A percentile compares a stretch with the other conserved stretches of the same genome.
phyloP scores from a whole-genome alignment of 805 yeast genomes.

The Priceomyces carsonii region DNA sequence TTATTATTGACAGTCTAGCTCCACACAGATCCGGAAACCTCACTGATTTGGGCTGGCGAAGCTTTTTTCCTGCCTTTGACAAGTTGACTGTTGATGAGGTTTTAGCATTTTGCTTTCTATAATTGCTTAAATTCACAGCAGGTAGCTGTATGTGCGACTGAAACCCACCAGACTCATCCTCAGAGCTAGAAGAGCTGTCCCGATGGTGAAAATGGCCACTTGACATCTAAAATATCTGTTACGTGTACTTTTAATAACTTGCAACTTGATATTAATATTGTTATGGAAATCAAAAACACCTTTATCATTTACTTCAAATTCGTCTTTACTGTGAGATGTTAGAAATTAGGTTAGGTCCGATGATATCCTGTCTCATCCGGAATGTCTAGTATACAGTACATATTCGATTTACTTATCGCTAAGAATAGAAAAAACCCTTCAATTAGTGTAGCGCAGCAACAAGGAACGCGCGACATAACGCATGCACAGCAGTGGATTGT shows the following conservation, averaged over 20 bases:
- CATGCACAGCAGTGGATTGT: no score
- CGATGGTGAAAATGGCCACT: neutral
- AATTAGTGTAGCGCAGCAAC: no score
- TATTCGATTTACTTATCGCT: no score
- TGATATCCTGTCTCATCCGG: no score
- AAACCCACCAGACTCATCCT: slow-evolving; percentile 26
- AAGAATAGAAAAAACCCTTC: no score
- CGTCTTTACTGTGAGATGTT: no score
- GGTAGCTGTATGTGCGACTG: slow-evolving; percentile 32
- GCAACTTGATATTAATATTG: no score
- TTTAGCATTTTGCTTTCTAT: slow-evolving; percentile 16
- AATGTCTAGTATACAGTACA: no score
- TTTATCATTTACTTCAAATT: no score
- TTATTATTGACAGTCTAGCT: slow-evolving; percentile 27
- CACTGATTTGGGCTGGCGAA: slow-evolving; percentile 20
- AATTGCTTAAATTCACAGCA: slow-evolving; percentile 19
- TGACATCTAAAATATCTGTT: slow-evolving; percentile 1
- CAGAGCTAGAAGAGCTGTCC: slow-evolving; percentile 26
- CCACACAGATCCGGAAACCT: slow-evolving; percentile 29
- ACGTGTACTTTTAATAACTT: neutral
- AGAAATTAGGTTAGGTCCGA: no score
- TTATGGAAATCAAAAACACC: no score
- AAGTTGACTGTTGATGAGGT: slow-evolving; percentile 19
- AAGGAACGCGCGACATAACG: no score
- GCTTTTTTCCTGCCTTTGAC: slow-evolving; percentile 26